A percentile compares a stretch with the other conserved stretches of the same genome.
Evolutionary conservation across 1,284 basidiomycete species (phyloP).

Genomic region (Fereydounia khargensis): DNA sequence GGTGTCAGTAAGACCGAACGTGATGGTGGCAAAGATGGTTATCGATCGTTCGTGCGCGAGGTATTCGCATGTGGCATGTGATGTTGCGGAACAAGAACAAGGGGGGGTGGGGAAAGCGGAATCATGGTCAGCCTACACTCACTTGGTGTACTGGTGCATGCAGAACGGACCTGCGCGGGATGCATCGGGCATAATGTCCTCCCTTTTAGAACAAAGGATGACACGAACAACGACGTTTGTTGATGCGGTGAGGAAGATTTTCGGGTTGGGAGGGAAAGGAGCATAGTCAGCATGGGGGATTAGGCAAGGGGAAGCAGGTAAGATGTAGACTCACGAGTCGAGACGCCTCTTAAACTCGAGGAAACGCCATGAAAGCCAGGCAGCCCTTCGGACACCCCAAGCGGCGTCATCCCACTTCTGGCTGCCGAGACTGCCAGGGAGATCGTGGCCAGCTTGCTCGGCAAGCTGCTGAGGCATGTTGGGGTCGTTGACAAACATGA

Average conservation of each 20-base stretch:
- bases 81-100: no score
- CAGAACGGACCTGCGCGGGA: slow-evolving; percentile 63
- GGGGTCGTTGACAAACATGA: slow-evolving; percentile 69
- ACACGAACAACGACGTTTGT: no score
- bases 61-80: no score
- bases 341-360: slow-evolving; percentile 75
- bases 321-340: slow-evolving; percentile 61
- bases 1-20: slow-evolving; percentile 14
- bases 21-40: neutral
- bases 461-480: slow-evolving; percentile 58
- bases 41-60: no score
- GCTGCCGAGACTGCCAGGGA: slow-evolving; percentile 32
- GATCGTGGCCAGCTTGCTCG: slow-evolving; percentile 46
- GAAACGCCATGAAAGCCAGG: slow-evolving; percentile 76
- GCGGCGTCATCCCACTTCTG: slow-evolving; percentile 55
- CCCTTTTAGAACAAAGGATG: slow-evolving; percentile 56
- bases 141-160: slow-evolving; percentile 65
- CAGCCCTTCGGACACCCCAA: slow-evolving; percentile 84
- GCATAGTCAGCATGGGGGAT: slow-evolving; percentile 2
- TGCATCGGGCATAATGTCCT: slow-evolving; percentile 63
- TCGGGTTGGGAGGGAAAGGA: no score
- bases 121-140: slow-evolving; percentile 43
- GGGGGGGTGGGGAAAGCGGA: no score
- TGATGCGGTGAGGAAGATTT: no score
- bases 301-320: no score